Conservation (phyloP, 1,284 basidiomycete genomes). For the Inonotus hispidus region DNA sequence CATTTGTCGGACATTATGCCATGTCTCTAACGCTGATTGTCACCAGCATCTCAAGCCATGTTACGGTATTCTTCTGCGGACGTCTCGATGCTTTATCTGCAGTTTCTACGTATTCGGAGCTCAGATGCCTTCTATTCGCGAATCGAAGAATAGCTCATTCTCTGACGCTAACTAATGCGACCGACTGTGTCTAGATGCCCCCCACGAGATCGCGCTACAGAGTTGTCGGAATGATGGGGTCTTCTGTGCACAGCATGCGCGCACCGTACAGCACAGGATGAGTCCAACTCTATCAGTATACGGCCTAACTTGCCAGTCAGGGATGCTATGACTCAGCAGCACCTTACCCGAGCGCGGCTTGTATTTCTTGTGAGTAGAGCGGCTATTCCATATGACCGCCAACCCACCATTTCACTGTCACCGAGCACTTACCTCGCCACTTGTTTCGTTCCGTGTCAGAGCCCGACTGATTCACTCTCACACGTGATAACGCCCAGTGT, state of each 20-base stretch:
- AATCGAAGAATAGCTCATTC: not conserved
- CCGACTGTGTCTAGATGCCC: not conserved
- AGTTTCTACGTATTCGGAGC: not conserved
- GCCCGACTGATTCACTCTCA: not conserved
- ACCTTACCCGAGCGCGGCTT: not conserved
- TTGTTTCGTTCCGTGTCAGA: slow-evolving; percentile 10
- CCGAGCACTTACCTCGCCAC: slow-evolving; percentile 9
- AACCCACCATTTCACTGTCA: not conserved
- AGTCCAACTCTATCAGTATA: slow-evolving; percentile 6
- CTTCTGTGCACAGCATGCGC: slow-evolving; percentile 8
- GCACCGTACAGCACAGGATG: slow-evolving; percentile 8
- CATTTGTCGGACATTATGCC: not conserved
- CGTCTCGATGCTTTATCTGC: not conserved
- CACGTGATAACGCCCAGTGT: not conserved
- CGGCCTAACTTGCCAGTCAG: not conserved
- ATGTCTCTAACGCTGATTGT: not conserved
- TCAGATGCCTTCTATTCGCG: not conserved
- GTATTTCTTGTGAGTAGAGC: slow-evolving; percentile 4
- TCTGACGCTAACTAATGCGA: not conserved
- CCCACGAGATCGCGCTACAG: not conserved
- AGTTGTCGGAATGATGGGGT: slow-evolving; percentile 8
- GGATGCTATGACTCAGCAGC: not conserved
- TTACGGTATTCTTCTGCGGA: not conserved
- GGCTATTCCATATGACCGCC: slow-evolving; percentile 7
- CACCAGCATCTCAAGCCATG: not conserved